phyloP scores from a whole-genome alignment of 345 rosid species.

The Moricandia moricandioides region DNA sequence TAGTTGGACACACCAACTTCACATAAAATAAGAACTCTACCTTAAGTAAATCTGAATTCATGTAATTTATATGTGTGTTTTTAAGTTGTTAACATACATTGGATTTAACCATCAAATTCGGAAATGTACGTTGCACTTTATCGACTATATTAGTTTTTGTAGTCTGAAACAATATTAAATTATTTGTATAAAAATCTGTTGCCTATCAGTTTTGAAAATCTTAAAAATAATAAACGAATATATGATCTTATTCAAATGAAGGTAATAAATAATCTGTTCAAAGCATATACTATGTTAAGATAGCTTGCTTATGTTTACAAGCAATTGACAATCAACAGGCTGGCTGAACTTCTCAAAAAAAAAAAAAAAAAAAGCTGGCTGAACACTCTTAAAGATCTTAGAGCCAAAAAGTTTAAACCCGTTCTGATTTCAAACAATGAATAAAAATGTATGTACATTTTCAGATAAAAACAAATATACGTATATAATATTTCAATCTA shows the following conservation, averaged over 20 bases:
- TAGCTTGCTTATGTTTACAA: constrained; percentile 35
- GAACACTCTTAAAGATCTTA: too few species aligned
- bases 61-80: constrained; percentile 1
- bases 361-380: too few species aligned
- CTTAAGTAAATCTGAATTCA: neutral
- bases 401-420: too few species aligned
- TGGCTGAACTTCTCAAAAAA: too few species aligned
- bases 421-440: too few species aligned
- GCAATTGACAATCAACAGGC: constrained; percentile 9
- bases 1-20: neutral
- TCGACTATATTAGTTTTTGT: neutral
- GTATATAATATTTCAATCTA: too few species aligned
- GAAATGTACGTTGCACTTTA: neutral
- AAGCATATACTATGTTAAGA: neutral
- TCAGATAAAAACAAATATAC: too few species aligned
- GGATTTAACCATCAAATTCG: constrained; percentile 1
- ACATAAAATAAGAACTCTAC: neutral
- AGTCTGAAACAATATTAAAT: neutral
- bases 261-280: neutral
- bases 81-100: neutral
- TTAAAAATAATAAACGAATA: neutral
- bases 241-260: neutral
- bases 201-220: neutral
- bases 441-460: too few species aligned
- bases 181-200: neutral